A percentile compares a stretch with the other conserved stretches of the same genome.
Conservation (phyloP, 306 rosid genomes). For the Vicia faba region DNA sequence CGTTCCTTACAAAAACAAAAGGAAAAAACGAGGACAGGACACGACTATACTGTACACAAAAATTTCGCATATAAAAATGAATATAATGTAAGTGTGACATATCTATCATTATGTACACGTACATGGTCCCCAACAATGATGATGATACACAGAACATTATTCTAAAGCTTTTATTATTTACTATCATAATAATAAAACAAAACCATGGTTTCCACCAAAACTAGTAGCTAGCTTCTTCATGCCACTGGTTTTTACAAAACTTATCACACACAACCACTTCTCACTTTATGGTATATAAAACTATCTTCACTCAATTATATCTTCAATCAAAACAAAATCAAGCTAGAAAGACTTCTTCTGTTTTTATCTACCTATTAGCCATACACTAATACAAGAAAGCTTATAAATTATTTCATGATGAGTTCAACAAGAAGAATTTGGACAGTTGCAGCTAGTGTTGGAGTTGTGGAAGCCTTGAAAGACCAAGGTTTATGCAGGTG, state of each 20-base stretch:
- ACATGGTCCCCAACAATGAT: constrained; percentile 33
- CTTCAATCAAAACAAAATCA: constrained; percentile 24
- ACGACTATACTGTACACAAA: too few relatives aligned
- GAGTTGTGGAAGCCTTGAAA: constrained; percentile 51
- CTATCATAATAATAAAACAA: not conserved
- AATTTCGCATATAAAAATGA: not conserved
- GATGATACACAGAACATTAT: constrained; percentile 1
- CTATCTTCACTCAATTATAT: constrained; percentile 6
- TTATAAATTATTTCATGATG: constrained; percentile 5
- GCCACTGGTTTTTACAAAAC: constrained; percentile 37
- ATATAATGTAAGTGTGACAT: constrained; percentile 8
- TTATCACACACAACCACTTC: constrained; percentile 3
- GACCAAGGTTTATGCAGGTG: constrained; percentile 61
- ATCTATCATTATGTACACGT: constrained; percentile 11
- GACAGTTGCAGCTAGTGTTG: constrained; percentile 49
- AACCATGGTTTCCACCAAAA: constrained; percentile 39
- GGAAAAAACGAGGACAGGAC: too few relatives aligned
- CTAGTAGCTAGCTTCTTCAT: constrained; percentile 15
- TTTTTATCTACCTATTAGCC: not conserved
- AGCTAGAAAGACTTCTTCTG: not conserved
- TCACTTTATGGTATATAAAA: not conserved
- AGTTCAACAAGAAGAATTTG: constrained; percentile 37
- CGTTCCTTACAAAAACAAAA: too few relatives aligned
- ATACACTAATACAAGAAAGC: not conserved
- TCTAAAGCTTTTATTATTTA: not conserved